A percentile compares a stretch with the other conserved stretches of the same genome.
These are phyloP conservation scores for Paspalum notatum DNA, from an alignment of 176 grass and related monocot genomes.

Conservation along the genomic window DNA sequence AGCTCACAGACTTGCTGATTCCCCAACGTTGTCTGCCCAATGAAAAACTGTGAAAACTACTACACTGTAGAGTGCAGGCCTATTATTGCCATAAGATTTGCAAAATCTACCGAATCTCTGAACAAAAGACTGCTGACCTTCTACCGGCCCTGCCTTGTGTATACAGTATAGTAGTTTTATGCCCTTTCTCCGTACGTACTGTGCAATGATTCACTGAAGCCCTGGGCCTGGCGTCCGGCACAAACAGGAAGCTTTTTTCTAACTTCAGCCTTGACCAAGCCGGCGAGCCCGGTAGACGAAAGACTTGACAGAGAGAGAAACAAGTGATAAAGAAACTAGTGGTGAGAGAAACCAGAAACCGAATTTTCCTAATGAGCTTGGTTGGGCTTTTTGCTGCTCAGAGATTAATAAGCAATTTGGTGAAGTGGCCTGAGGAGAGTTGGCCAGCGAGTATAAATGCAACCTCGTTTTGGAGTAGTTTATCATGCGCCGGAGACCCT, in stretches of 20 bases:
- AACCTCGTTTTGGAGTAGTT: slow-evolving; percentile 18
- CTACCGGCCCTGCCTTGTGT: neutral
- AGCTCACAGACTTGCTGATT: slow-evolving; percentile 34
- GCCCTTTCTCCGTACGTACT: slow-evolving; percentile 9
- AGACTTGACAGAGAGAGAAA: neutral
- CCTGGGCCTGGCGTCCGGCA: slow-evolving; percentile 19
- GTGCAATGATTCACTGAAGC: slow-evolving; percentile 38
- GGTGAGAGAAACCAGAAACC: neutral
- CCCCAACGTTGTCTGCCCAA: neutral
- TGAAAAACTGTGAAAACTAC: neutral
- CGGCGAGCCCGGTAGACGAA: neutral
- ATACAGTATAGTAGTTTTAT: slow-evolving; percentile 7
- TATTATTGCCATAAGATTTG: slow-evolving; percentile 42
- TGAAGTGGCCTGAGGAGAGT: slow-evolving; percentile 36
- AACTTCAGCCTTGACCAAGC: slow-evolving; percentile 35
- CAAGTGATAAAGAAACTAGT: neutral
- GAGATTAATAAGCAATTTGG: slow-evolving; percentile 18
- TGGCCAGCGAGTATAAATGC: slow-evolving; percentile 31
- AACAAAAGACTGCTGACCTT: slow-evolving; percentile 29
- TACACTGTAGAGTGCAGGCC: neutral
- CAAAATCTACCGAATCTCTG: slow-evolving; percentile 46
- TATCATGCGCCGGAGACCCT: slow-evolving; percentile 31
- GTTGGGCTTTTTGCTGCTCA: neutral
- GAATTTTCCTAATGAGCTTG: slow-evolving; percentile 13
- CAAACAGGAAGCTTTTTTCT: slow-evolving; percentile 32